Base-by-base conservation (phyloP, 176 grass and related monocot species). In the Dactylis glomerata region DNA sequence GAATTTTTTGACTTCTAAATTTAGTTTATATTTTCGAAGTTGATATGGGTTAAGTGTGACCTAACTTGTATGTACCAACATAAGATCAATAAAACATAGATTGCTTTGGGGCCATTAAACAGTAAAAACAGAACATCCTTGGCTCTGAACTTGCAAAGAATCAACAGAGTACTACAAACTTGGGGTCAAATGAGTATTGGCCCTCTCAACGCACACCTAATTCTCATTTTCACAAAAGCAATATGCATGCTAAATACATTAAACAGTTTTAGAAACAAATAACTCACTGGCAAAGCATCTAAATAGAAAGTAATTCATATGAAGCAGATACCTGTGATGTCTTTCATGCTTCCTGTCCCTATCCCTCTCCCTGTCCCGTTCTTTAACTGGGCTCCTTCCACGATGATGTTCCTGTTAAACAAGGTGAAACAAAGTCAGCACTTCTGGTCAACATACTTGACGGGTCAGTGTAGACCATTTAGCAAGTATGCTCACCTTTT, bases 321-420 rank as follows among this genome's bases (percentile, higher is more conserved):
- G 73, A 8, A 83, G 34, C 20, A 84, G 78, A 68, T 88, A 90
- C 85, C 90, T 94, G 85, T 90, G 17, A 58, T 89, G 84, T 14
- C 92, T 92, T 46, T 94, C 87, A 8, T 89, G 70, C 20, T 97
- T 90, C 72, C 88, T 87, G 19, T 91, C 94, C 15, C 84, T 67
- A 1, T 92, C 93, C 36, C 85, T 54, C 30, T 97, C 90, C 10
- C 83, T 68, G 24, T 94, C 96, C 45, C 88, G 78, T 47, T 95
- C 96, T 80, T 84, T 89, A 27, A 75, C 67, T n/a, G 88, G 91
- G 65, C 89, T 99, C 62, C 93, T 89, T 79, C 96, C 96, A 82
- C 64, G 89, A 84, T 94, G 82, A 52, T 89, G 76, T 37, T 87
- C 93, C 91, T 99, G 78, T 33, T 57, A 81, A 66, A 75, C 57